A percentile compares a stretch with the other conserved stretches of the same genome.
Conservation (phyloP, 2,329 filamentous ascomycete genomes). For the Scleromitrula shiraiana region DNA sequence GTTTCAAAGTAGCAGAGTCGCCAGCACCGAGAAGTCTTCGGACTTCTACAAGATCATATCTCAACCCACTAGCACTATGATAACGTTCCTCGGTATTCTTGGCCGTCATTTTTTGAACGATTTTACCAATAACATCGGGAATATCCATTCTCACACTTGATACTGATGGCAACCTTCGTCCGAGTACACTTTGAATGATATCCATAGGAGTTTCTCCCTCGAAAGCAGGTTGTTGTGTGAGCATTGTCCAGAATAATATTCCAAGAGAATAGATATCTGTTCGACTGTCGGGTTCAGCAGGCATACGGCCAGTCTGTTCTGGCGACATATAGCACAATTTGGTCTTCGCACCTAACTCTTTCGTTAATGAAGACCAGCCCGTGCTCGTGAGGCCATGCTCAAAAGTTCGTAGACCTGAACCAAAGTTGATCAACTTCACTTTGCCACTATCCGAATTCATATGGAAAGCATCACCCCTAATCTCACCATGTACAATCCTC, state of each 20-base stretch:
- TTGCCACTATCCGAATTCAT: slow-evolving; percentile 62
- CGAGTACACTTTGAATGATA: slow-evolving; percentile 83
- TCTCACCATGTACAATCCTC: slow-evolving; percentile 81
- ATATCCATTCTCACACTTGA: slow-evolving; percentile 73
- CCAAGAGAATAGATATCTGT: slow-evolving; percentile 93
- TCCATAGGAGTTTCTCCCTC: slow-evolving; percentile 75
- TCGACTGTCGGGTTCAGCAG: slow-evolving; percentile 81
- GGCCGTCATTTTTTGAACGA: slow-evolving; percentile 88
- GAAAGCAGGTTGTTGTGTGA: slow-evolving; percentile 74
- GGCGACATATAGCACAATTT: slow-evolving; percentile 90
- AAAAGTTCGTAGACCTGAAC: slow-evolving; percentile 78
- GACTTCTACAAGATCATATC: slow-evolving; percentile 69
- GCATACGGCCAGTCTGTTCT: slow-evolving; percentile 89
- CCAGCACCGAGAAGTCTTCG: slow-evolving; percentile 69
- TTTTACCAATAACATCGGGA: slow-evolving; percentile 70
- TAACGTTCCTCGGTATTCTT: slow-evolving; percentile 85
- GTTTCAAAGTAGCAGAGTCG: slow-evolving; percentile 59
- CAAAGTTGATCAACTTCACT: slow-evolving; percentile 78
- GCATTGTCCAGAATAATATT: slow-evolving; percentile 78
- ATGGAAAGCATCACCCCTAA: slow-evolving; percentile 85
- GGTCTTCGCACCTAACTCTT: slow-evolving; percentile 77
- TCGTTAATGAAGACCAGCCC: slow-evolving; percentile 77
- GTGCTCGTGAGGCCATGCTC: slow-evolving; percentile 81
- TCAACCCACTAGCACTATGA: slow-evolving; percentile 79
- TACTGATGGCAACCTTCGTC: slow-evolving; percentile 67